A percentile compares a stretch with the other conserved stretches of the same genome.
phyloP scores from a whole-genome alignment of 2,329 filamentous ascomycete species.

The Ophiognomonia clavigignenti-juglandacearum region DNA sequence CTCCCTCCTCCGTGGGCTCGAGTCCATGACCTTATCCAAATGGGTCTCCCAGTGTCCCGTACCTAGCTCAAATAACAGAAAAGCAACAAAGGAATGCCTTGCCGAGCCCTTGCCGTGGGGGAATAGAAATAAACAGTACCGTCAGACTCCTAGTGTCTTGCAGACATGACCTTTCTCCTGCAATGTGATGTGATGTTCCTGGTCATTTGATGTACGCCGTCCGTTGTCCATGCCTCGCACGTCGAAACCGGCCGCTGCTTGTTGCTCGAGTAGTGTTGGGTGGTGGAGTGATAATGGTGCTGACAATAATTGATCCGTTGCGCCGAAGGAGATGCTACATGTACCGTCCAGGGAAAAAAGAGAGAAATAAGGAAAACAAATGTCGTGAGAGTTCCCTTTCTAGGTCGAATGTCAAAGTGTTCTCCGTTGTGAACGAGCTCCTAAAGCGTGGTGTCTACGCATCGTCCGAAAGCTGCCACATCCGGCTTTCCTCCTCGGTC shows the following conservation, averaged over 20 bases:
- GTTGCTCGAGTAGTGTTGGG: background rate
- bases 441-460: conserved; percentile 7
- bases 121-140: conserved; percentile 10
- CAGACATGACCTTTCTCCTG: conserved; percentile 5
- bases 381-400: conserved; percentile 15
- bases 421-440: background rate
- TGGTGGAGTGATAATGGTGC: background rate
- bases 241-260: conserved; percentile 1
- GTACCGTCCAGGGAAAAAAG: too few species aligned
- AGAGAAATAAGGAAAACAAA: background rate
- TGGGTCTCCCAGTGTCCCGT: background rate
- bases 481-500: conserved; percentile 69
- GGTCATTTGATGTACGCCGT: conserved; percentile 5
- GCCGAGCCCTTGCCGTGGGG: conserved; percentile 1
- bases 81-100: conserved; percentile 1
- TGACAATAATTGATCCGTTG: background rate
- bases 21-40: background rate
- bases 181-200: conserved; percentile 5
- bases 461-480: conserved; percentile 63
- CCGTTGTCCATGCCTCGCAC: background rate
- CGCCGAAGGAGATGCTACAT: conserved; percentile 3
- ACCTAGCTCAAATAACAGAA: background rate
- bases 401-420: background rate
- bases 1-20: background rate
- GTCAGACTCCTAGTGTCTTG: conserved; percentile 7